These are phyloP conservation scores for Nidularia pulvinata DNA, from an alignment of 768 basidiomycete genomes.

Conservation along the genomic window DNA sequence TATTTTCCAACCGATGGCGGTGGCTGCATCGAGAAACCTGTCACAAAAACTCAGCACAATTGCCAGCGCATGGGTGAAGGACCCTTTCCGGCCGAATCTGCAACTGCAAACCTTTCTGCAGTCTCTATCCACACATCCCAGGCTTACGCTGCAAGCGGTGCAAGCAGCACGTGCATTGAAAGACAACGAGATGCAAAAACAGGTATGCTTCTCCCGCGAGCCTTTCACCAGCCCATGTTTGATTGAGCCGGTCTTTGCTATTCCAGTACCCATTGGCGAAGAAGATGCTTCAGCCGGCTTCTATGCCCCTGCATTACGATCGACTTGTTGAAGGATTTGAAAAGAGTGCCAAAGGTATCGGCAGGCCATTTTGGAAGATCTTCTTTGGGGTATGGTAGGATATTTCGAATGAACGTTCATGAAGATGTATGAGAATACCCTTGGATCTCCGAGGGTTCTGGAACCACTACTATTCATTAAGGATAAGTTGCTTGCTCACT, in stretches of 20 bases:
- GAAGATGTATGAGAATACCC: too few species aligned
- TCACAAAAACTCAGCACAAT: slow-evolving; percentile 51
- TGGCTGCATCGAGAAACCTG: slow-evolving; percentile 25
- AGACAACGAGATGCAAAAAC: slow-evolving; percentile 55
- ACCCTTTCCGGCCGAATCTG: slow-evolving; percentile 77
- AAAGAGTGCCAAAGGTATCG: slow-evolving; percentile 75
- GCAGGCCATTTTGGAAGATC: slow-evolving; percentile 82
- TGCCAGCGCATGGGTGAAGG: slow-evolving; percentile 63
- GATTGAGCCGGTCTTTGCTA: slow-evolving; percentile 5
- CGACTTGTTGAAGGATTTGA: slow-evolving; percentile 74
- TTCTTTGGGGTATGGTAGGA: slow-evolving; percentile 76
- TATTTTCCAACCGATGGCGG: slow-evolving; percentile 6
- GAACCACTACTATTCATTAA: too few species aligned
- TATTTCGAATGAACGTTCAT: neutral
- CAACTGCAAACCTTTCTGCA: slow-evolving; percentile 68
- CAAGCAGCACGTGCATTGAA: slow-evolving; percentile 54
- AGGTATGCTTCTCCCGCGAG: slow-evolving; percentile 46
- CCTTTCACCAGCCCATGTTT: slow-evolving; percentile 6
- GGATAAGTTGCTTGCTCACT: too few species aligned
- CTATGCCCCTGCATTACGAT: slow-evolving; percentile 72
- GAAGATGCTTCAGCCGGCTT: slow-evolving; percentile 65
- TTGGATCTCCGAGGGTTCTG: too few species aligned
- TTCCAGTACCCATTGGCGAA: slow-evolving; percentile 66
- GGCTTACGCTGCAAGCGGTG: slow-evolving; percentile 60
- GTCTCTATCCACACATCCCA: slow-evolving; percentile 69